These are phyloP conservation scores for Phoma sp. DNA, from an alignment of 2,329 filamentous ascomycete genomes.

Conservation along the genomic window DNA sequence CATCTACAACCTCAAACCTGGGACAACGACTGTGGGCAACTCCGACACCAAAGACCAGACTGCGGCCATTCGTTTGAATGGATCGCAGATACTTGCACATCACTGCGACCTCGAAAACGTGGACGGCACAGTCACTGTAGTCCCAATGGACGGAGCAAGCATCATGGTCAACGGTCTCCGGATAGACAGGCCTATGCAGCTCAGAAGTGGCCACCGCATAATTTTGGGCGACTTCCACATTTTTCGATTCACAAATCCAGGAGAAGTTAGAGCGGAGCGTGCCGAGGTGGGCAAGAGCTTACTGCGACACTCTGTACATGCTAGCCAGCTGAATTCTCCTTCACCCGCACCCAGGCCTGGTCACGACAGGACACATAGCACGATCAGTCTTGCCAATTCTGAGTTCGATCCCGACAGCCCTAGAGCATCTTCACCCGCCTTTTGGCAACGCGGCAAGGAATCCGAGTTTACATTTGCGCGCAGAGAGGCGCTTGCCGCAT, in stretches of 20 bases:
- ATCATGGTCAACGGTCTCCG: conserved; percentile 98
- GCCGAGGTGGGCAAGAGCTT: conserved; percentile 79
- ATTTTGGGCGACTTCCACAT: conserved; percentile 99
- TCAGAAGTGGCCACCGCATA: conserved; percentile 91
- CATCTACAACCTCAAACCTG: conserved; percentile 97
- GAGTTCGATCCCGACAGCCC: conserved; percentile 76
- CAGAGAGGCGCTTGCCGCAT: conserved; percentile 88
- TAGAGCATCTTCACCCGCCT: conserved; percentile 79
- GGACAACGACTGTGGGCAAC: conserved; percentile 91
- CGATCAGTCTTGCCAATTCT: conserved; percentile 76
- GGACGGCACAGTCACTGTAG: conserved; percentile 89
- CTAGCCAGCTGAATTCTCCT: conserved; percentile 69
- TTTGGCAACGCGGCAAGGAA: conserved; percentile 72
- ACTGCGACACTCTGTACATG: conserved; percentile 79
- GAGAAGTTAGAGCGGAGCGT: conserved; percentile 91
- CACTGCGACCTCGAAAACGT: conserved; percentile 95
- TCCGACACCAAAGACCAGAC: conserved; percentile 78
- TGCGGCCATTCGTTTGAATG: conserved; percentile 91
- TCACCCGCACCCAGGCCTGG: conserved; percentile 67
- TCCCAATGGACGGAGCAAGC: conserved; percentile 88
- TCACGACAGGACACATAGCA: conserved; percentile 72
- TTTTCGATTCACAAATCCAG: conserved; percentile 96
- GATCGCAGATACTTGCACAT: conserved; percentile 87
- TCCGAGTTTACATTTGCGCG: conserved; percentile 95
- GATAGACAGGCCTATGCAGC: conserved; percentile 81